Conservation (phyloP, 345 rosid genomes). For the Diplotaxis tenuifolia region DNA sequence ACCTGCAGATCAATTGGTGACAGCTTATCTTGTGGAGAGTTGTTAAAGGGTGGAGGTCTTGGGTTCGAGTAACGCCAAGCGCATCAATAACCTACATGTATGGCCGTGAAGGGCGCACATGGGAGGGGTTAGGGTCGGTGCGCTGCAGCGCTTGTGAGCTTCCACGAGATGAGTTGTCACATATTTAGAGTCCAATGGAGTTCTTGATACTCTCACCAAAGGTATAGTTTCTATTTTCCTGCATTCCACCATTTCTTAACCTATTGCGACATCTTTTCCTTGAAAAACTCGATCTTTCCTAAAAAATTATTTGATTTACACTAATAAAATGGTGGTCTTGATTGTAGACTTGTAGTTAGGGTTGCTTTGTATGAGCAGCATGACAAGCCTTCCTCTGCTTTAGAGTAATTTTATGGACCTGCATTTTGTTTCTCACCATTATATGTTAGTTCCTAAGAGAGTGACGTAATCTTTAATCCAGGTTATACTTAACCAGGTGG, state of each 20-base stretch:
- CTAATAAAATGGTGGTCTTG: background rate
- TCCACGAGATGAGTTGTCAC: too few species aligned
- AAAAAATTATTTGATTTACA: background rate
- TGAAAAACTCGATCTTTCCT: background rate
- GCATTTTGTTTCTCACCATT: background rate
- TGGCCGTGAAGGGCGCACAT: too few species aligned
- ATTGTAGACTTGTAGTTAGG: slow-evolving; percentile 66
- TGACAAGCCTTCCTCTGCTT: slow-evolving; percentile 87
- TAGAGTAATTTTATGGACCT: slow-evolving; percentile 62
- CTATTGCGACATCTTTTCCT: background rate
- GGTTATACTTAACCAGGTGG: background rate
- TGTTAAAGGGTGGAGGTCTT: too few species aligned
- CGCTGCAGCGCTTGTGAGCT: too few species aligned
- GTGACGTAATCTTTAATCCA: background rate
- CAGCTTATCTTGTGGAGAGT: too few species aligned
- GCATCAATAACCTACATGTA: too few species aligned
- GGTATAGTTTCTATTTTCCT: background rate
- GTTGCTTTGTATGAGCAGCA: slow-evolving; percentile 85
- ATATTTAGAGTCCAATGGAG: too few species aligned
- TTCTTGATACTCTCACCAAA: background rate
- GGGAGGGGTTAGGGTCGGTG: too few species aligned
- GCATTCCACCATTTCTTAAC: background rate
- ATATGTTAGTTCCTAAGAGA: background rate
- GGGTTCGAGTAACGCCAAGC: too few species aligned
- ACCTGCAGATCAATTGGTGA: too few species aligned